These are phyloP conservation scores for Spongospora subterranea DNA, from an alignment of 208 protist genomes.

Conservation along the genomic window DNA sequence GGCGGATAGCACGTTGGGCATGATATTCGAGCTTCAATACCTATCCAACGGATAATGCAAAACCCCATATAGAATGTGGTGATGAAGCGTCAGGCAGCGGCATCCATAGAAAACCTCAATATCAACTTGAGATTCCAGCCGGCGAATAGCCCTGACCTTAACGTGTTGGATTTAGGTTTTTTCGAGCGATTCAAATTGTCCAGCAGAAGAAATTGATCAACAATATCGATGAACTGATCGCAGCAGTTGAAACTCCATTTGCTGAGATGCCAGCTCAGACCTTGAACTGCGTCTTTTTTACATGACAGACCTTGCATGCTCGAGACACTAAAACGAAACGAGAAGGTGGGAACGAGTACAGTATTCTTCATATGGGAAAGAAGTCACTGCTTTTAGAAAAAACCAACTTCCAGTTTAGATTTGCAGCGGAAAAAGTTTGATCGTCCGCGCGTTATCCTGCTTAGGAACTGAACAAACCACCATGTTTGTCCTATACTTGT, in stretches of 20 bases:
- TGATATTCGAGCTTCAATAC: not conserved
- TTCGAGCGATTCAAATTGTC: not conserved
- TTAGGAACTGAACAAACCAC: too few species aligned
- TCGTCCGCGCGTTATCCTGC: too few species aligned
- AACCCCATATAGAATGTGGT: not conserved
- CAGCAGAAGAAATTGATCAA: not conserved
- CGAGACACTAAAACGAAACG: not conserved
- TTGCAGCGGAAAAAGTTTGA: too few species aligned
- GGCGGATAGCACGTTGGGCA: not conserved
- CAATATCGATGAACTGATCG: not conserved
- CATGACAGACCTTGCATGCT: not conserved
- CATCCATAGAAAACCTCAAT: not conserved
- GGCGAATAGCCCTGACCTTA: not conserved
- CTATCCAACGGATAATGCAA: not conserved
- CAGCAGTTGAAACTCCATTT: not conserved
- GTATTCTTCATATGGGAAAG: not conserved
- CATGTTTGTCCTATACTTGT: too few species aligned
- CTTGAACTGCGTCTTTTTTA: not conserved
- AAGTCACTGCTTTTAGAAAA: too few species aligned
- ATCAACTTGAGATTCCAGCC: not conserved
- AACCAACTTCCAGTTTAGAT: too few species aligned
- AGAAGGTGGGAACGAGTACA: not conserved
- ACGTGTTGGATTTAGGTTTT: not conserved
- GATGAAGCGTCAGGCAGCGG: not conserved
- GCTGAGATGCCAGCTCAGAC: not conserved